Evolutionary conservation across 352 stramenopile genomes (phyloP).

Genomic region (Phytophthora foliorum): DNA sequence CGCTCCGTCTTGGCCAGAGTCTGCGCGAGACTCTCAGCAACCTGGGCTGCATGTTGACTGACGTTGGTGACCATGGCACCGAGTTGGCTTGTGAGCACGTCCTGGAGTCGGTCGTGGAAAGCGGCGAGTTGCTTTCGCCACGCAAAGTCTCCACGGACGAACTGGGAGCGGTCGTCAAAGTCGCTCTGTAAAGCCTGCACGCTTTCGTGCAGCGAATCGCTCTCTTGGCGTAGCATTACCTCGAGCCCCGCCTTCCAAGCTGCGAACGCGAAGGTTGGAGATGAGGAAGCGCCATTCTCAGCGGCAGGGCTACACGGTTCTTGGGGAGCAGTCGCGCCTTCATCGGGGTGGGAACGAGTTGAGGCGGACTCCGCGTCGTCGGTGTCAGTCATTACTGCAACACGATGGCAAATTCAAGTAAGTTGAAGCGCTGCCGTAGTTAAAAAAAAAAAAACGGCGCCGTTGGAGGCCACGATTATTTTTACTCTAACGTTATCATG

Average conservation of each 20-base stretch:
- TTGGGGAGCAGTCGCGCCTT: background rate
- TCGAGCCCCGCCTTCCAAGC: slow-evolving; percentile 50
- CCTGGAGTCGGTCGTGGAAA: slow-evolving; percentile 64
- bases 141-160: slow-evolving; percentile 64
- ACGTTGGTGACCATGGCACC: slow-evolving; percentile 30
- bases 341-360: background rate
- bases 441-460: too few species aligned
- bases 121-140: slow-evolving; percentile 64
- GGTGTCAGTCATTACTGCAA: too few species aligned
- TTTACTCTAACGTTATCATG: too few species aligned
- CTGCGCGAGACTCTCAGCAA: slow-evolving; percentile 49
- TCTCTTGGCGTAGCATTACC: slow-evolving; percentile 37
- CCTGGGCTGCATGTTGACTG: slow-evolving; percentile 40
- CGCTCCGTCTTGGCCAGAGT: slow-evolving; percentile 47
- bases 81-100: slow-evolving; percentile 42
- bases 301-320: background rate
- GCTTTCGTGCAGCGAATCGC: slow-evolving; percentile 33
- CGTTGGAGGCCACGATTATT: too few species aligned
- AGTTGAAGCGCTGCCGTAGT: too few species aligned
- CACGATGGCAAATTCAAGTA: too few species aligned
- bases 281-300: background rate
- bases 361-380: background rate
- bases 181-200: slow-evolving; percentile 54
- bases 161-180: slow-evolving; percentile 66
- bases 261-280: slow-evolving; percentile 39